phyloP scores from a whole-genome alignment of 1,284 basidiomycete species.

The Gymnopus androsaceus region DNA sequence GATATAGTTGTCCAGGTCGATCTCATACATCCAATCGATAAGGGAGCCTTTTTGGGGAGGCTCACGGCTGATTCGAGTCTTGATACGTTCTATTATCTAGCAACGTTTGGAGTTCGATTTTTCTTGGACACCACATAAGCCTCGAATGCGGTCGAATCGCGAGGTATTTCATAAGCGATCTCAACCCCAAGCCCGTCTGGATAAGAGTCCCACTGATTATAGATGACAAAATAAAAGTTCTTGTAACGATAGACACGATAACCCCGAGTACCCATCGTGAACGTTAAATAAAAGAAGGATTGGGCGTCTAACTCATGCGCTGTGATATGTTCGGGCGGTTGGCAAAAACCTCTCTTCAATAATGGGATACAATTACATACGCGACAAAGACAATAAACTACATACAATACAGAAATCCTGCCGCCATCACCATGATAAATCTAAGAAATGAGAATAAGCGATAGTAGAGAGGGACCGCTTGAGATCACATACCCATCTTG shows the following conservation, averaged over 20 bases:
- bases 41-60: background rate
- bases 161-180: background rate
- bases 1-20: background rate
- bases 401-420: too few species aligned
- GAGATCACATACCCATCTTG: conserved; percentile 40
- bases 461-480: background rate
- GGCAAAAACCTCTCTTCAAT: too few species aligned
- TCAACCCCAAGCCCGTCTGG: background rate
- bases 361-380: too few species aligned
- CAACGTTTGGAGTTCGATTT: background rate
- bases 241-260: background rate
- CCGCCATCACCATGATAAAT: conserved; percentile 14
- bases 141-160: background rate
- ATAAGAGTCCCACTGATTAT: background rate
- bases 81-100: background rate
- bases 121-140: background rate
- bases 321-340: too few species aligned
- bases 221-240: background rate
- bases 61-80: background rate
- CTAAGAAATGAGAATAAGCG: conserved; percentile 1
- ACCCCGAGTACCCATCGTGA: background rate
- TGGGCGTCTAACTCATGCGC: too few species aligned
- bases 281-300: background rate
- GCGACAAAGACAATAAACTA: too few species aligned
- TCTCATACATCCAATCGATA: background rate